phyloP scores from a whole-genome alignment of 164 flowering plant species.

The Buxus sempervirens region DNA sequence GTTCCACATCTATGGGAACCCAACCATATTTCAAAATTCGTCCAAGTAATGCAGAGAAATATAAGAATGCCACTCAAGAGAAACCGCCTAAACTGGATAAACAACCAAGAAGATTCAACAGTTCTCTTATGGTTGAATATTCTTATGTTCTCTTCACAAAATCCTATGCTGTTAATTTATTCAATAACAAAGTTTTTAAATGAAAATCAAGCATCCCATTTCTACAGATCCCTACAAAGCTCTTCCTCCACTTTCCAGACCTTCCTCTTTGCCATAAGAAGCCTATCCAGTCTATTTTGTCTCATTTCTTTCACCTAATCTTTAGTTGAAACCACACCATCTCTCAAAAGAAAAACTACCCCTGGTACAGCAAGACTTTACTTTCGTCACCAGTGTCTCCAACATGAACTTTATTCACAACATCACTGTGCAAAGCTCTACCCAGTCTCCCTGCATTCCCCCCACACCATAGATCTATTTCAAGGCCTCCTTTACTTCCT shows the following conservation, averaged over 20 bases:
- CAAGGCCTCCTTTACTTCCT: conserved; percentile 46
- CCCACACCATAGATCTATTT: conserved; percentile 39
- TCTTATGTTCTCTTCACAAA: too few relatives aligned
- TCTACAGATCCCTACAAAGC: conserved; percentile 78
- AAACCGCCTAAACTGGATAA: too few relatives aligned
- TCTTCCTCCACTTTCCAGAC: conserved; percentile 59
- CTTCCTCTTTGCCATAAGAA: conserved; percentile 50
- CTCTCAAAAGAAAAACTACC: conserved; percentile 54
- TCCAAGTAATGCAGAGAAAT: too few relatives aligned
- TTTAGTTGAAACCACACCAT: conserved; percentile 61
- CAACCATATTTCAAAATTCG: too few relatives aligned
- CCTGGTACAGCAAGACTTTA: conserved; percentile 51
- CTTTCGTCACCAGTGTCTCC: conserved; percentile 26
- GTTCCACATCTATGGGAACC: too few relatives aligned
- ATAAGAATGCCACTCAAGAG: too few relatives aligned
- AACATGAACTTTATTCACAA: conserved; percentile 85
- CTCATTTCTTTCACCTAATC: conserved; percentile 66
- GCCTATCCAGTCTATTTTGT: conserved; percentile 54
- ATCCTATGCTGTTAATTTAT: too few relatives aligned
- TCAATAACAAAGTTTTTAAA: too few relatives aligned
- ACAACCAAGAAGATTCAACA: too few relatives aligned
- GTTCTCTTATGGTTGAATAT: too few relatives aligned
- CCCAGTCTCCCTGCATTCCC: conserved; percentile 52
- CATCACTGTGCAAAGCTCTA: conserved; percentile 52
- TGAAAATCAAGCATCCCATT: conserved; percentile 26